phyloP scores from a whole-genome alignment of 2,329 filamentous ascomycete genomes.

The Penicillium nordicum region DNA sequence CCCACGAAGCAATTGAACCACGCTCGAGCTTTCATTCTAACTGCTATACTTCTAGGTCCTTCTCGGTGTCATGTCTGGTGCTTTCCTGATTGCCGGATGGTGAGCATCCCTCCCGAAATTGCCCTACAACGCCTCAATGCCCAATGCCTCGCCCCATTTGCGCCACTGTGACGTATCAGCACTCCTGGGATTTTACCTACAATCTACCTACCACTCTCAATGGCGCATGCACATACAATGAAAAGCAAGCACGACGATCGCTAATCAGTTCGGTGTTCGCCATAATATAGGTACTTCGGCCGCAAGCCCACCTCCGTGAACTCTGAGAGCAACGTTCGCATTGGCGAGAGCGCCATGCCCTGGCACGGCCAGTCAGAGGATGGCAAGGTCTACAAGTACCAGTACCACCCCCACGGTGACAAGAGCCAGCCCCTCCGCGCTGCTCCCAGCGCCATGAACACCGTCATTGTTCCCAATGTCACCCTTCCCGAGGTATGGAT shows the following conservation, averaged over 20 bases:
- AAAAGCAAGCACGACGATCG: constrained; percentile 6
- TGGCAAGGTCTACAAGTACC: constrained; percentile 68
- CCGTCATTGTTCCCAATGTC: constrained; percentile 89
- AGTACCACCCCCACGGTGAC: constrained; percentile 85
- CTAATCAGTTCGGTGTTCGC: constrained; percentile 8
- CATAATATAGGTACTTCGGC: constrained; percentile 54
- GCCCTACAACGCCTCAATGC: constrained; percentile 6
- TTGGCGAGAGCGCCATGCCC: constrained; percentile 77
- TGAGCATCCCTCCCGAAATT: constrained; percentile 26
- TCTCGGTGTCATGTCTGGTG: constrained; percentile 82
- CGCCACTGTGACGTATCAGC: constrained; percentile 12
- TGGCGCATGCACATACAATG: constrained; percentile 30
- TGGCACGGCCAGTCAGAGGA: constrained; percentile 71
- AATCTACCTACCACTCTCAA: neutral
- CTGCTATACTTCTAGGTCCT: constrained; percentile 63
- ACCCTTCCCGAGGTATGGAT: constrained; percentile 76
- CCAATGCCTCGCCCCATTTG: constrained; percentile 7
- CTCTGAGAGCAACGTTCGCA: constrained; percentile 73
- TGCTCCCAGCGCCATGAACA: constrained; percentile 92
- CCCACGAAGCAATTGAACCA: constrained; percentile 11
- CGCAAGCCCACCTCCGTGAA: constrained; percentile 79
- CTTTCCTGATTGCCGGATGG: constrained; percentile 84
- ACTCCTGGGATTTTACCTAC: neutral
- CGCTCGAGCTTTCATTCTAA: constrained; percentile 16
- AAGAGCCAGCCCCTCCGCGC: constrained; percentile 71